Conservation (phyloP, 768 basidiomycete species). For the Lactifluus volemus region DNA sequence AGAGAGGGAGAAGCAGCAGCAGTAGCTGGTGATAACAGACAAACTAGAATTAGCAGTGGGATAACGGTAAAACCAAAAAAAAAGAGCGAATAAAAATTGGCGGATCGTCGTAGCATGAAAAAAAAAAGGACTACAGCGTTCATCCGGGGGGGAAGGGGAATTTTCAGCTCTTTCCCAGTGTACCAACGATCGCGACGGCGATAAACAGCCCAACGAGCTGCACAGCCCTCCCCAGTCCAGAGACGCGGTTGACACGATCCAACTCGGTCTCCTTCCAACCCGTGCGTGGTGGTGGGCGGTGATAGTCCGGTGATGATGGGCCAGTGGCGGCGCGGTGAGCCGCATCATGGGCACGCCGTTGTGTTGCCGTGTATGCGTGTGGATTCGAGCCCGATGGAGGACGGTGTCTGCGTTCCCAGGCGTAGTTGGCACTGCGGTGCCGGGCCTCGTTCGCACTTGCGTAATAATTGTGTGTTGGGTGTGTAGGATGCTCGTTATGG, state of each 20-base stretch:
- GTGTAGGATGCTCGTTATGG: too few relatives aligned
- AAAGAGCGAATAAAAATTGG: neutral
- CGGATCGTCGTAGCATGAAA: too few relatives aligned
- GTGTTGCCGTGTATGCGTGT: neutral
- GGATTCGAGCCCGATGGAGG: constrained; percentile 12
- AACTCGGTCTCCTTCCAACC: constrained; percentile 13
- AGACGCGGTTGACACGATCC: constrained; percentile 13
- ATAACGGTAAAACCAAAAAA: neutral
- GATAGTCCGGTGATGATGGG: neutral
- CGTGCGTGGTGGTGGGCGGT: constrained; percentile 15
- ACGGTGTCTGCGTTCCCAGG: constrained; percentile 27
- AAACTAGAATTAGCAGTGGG: constrained; percentile 11
- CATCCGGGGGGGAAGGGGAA: too few relatives aligned
- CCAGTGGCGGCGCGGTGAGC: neutral
- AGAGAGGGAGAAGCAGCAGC: constrained; percentile 28
- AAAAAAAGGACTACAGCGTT: too few relatives aligned
- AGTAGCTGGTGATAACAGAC: constrained; percentile 14
- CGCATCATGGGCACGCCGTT: neutral
- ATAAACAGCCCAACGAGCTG: constrained; percentile 17
- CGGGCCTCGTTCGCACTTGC: constrained; percentile 25
- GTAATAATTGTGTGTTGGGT: constrained; percentile 11
- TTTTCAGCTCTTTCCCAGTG: constrained; percentile 2
- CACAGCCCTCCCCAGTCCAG: constrained; percentile 14
- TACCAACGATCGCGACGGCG: constrained; percentile 11
- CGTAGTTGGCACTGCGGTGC: constrained; percentile 30